Conservation (phyloP, 116 monocot genomes). For the Cymodocea nodosa region DNA sequence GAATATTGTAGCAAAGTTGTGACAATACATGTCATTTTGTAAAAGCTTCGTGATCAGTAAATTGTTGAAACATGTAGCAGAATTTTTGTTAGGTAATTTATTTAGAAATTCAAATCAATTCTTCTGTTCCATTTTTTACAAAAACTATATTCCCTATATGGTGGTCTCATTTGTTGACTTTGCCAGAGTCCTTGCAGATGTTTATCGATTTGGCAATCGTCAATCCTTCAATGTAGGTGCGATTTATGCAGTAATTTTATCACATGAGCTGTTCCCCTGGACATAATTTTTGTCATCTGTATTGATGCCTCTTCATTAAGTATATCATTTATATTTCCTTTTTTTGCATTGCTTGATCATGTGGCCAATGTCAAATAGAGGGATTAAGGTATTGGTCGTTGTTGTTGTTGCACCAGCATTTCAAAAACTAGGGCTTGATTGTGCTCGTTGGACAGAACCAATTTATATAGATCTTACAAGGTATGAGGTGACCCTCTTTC, state of each 20-base stretch:
- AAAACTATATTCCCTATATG: neutral
- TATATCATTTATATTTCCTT: neutral
- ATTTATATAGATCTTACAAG: conserved; percentile 79
- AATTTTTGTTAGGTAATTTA: too few species aligned
- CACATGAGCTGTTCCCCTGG: neutral
- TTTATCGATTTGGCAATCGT: conserved; percentile 70
- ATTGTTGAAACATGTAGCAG: too few species aligned
- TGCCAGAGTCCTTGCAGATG: conserved; percentile 72
- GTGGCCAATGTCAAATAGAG: too few species aligned
- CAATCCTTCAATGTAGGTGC: conserved; percentile 96
- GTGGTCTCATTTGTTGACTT: conserved; percentile 5
- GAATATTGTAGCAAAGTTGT: too few species aligned
- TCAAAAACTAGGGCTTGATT: conserved; percentile 87
- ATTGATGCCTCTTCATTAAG: neutral
- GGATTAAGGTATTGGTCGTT: too few species aligned
- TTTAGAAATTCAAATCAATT: neutral
- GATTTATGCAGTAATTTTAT: conserved; percentile 13
- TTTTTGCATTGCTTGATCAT: too few species aligned
- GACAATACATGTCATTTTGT: too few species aligned
- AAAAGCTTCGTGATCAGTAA: too few species aligned
- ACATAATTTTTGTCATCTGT: neutral
- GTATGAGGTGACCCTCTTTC: conserved; percentile 11
- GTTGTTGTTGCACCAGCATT: conserved; percentile 43
- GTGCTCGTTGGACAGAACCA: conserved; percentile 97
- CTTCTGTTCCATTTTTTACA: neutral